phyloP scores from a whole-genome alignment of 371 early-diverging fungal species.

The Mortierella sp. region DNA sequence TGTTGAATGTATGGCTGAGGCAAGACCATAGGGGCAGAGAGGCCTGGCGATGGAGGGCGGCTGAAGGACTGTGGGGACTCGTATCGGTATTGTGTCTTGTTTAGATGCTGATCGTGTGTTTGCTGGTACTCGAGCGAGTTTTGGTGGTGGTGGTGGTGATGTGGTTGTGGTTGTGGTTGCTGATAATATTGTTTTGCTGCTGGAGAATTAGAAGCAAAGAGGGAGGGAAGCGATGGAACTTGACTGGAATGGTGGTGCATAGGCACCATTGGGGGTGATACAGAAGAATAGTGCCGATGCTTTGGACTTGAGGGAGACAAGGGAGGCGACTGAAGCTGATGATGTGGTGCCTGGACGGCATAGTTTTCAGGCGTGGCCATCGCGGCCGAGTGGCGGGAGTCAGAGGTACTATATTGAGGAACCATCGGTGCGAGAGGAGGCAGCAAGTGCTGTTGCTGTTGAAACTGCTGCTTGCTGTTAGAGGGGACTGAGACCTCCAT shows the following conservation, averaged over 20 bases:
- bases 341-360: constrained; percentile 19
- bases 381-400: constrained; percentile 14
- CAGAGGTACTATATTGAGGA: constrained; percentile 18
- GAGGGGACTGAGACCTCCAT: background rate
- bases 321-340: constrained; percentile 55
- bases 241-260: constrained; percentile 28
- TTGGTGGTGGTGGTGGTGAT: constrained; percentile 9
- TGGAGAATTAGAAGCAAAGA: constrained; percentile 32
- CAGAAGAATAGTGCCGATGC: constrained; percentile 39
- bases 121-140: background rate
- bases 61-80: constrained; percentile 26
- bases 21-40: constrained; percentile 26
- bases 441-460: constrained; percentile 18
- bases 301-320: constrained; percentile 53
- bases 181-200: background rate
- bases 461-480: constrained; percentile 1
- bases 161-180: constrained; percentile 12
- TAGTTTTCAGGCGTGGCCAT: constrained; percentile 28
- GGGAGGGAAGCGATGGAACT: constrained; percentile 34
- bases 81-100: constrained; percentile 22
- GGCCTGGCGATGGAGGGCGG: constrained; percentile 33
- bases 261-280: constrained; percentile 39
- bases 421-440: constrained; percentile 15
- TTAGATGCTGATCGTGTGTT: background rate
- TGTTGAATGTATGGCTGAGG: constrained; percentile 46